Percentiles rank a stretch among this genome's conserved stretches.
These are phyloP conservation scores for Crithidia sp. DNA, from an alignment of 208 protist species.

Conservation along the genomic window DNA sequence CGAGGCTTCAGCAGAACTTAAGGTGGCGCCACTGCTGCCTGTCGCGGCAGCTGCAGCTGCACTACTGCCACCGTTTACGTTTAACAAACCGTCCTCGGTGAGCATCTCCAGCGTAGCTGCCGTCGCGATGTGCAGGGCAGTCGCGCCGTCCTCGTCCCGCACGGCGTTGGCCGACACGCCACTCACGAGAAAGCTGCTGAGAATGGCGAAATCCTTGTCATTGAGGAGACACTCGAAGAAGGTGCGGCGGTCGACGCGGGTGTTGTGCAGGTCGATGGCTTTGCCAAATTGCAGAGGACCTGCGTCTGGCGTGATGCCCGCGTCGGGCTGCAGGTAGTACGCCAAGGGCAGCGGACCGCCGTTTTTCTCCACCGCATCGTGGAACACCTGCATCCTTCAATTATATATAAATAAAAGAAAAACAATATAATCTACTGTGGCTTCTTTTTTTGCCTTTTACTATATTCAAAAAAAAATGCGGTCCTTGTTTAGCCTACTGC, in stretches of 20 bases:
- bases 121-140: conserved; percentile 70
- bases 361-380: conserved; percentile 33
- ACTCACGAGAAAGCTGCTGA: conserved; percentile 63
- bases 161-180: conserved; percentile 52
- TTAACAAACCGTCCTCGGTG: not conserved
- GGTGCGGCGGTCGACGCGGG: conserved; percentile 37
- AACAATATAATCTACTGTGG: not conserved
- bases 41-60: not conserved
- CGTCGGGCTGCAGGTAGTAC: conserved; percentile 50
- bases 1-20: not conserved
- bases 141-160: conserved; percentile 52
- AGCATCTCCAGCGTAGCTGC: conserved; percentile 28
- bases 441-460: no score
- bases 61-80: not conserved
- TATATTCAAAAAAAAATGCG: no score
- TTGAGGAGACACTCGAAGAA: conserved; percentile 62
- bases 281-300: conserved; percentile 10
- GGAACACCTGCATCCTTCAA: conserved; percentile 58
- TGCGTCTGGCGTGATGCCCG: not conserved
- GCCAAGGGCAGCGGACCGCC: conserved; percentile 53
- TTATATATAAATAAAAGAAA: not conserved
- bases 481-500: no score
- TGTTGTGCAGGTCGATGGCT: conserved; percentile 22
- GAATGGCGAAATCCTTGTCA: conserved; percentile 43
- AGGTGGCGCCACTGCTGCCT: not conserved